Evolutionary conservation across 2,329 filamentous ascomycete genomes (phyloP).

Genomic region (Penicillium sp.): DNA sequence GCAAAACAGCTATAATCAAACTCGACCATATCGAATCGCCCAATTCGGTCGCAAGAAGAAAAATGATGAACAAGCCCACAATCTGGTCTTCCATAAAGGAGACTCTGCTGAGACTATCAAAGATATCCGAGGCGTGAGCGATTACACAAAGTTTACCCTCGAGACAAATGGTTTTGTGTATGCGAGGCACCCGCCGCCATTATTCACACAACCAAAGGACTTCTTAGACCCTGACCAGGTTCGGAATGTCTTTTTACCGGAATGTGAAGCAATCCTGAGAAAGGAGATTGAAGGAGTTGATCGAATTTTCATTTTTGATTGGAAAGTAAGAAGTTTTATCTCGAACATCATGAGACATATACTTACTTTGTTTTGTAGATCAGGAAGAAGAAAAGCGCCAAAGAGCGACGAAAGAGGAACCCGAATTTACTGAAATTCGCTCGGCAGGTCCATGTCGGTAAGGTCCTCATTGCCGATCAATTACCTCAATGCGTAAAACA

Average conservation of each 20-base stretch:
- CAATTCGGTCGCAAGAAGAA: slow-evolving; percentile 5
- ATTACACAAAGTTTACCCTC: neutral
- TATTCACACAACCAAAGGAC: neutral
- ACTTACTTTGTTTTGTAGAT: neutral
- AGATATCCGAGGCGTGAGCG: neutral
- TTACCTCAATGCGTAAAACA: neutral
- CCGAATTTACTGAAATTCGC: slow-evolving; percentile 4
- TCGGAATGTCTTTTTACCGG: slow-evolving; percentile 7
- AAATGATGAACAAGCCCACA: neutral
- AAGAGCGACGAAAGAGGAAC: slow-evolving; percentile 7
- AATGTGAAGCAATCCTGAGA: slow-evolving; percentile 7
- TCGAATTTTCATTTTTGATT: slow-evolving; percentile 7
- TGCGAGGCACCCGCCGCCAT: neutral
- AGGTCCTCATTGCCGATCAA: neutral
- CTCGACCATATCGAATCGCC: slow-evolving; percentile 6
- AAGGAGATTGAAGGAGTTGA: slow-evolving; percentile 6
- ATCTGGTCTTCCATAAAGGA: neutral
- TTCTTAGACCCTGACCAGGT: slow-evolving; percentile 3
- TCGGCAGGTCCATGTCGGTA: slow-evolving; percentile 8
- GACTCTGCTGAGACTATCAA: neutral
- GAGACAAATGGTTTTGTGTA: slow-evolving; percentile 4
- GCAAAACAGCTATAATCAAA: slow-evolving; percentile 2
- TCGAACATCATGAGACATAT: too few relatives aligned
- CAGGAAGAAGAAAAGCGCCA: slow-evolving; percentile 9
- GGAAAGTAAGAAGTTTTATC: slow-evolving; percentile 1